phyloP scores from a whole-genome alignment of 768 basidiomycete genomes.

The Dentipellis sp. region DNA sequence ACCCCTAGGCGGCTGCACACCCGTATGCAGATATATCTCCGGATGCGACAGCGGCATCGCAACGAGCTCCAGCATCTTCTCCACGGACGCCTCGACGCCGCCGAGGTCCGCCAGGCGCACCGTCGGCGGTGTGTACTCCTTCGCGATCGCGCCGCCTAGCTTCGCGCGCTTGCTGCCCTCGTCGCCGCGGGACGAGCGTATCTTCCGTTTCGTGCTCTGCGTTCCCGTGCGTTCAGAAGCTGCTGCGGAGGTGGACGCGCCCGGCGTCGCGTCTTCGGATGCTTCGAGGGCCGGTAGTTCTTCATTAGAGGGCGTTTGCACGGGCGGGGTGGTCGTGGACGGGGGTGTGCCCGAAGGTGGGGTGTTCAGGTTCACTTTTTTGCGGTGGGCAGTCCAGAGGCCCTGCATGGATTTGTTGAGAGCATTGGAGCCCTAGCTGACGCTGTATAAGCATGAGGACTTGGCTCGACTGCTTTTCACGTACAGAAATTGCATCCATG shows the following conservation, averaged over 20 bases:
- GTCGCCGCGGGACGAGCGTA: conserved; percentile 44
- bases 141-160: conserved; percentile 30
- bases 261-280: neutral
- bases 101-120: conserved; percentile 80
- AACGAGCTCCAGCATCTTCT: conserved; percentile 93
- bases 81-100: conserved; percentile 76
- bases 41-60: conserved; percentile 93
- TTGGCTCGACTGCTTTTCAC: neutral
- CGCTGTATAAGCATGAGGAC: conserved; percentile 13
- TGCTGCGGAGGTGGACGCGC: neutral
- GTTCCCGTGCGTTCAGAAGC: conserved; percentile 8
- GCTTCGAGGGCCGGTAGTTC: conserved; percentile 4
- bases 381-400: conserved; percentile 63
- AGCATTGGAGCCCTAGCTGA: conserved; percentile 63
- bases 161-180: conserved; percentile 49
- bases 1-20: conserved; percentile 86
- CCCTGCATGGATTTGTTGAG: conserved; percentile 76
- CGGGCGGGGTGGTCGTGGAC: conserved; percentile 15
- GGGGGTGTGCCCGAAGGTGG: conserved; percentile 11
- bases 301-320: conserved; percentile 4
- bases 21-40: conserved; percentile 90
- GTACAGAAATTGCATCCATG: conserved; percentile 1
- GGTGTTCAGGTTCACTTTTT: conserved; percentile 62
- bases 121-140: conserved; percentile 65
- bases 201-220: conserved; percentile 49